Base-by-base conservation (phyloP, 192 early-diverging fungal species). In the Pilobolus umbonatus region DNA sequence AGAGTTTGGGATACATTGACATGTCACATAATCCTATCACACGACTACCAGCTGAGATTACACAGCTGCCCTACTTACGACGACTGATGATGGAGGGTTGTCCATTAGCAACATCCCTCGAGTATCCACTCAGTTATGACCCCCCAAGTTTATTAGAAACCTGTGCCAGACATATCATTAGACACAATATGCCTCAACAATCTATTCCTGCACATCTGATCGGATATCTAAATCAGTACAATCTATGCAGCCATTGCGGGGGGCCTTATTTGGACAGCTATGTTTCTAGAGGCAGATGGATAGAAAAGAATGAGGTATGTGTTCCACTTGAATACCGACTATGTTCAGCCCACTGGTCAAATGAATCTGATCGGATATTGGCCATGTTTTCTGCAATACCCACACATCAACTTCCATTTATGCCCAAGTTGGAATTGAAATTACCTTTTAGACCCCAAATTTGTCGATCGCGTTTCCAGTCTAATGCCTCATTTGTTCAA, bases 201-300 rank as follows among this genome's bases (percentile, higher is more conserved):
- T 10, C 4, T 30, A n/a, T 54, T 14, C 43, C 55, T 2, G 17
- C 29, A 3, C 39, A 19, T 0, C 45, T 88, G 25, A 73, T 75
- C 6, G 62, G 67, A 22, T 93, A 91, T 64, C 60, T 94, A 31
- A 64, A 72, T 19, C 75, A 74, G 19, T 79, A 76, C 0, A 68
- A 72, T 11, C 30, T 57, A 14, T 94, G 92, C 64, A 76, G 84
- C 12, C 88, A 84, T 72, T 94, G 92, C 64, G 65, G 70, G 4
- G 91, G 90, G 11, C 92, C 92, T 17, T 90, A 88, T 51, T 88
- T 89, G 64, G 88, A 91, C 15, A 60, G 60, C n/a, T 80, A 53
- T 61, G 73, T 80, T 6, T 74, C 74, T 43, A 81, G 90, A 39
- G 76, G 83, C 24, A 76, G 82, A 25, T 75, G 82, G 25, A 80